Base-by-base conservation (phyloP, 371 early-diverging fungal species). In the Actinomucor elegans region DNA sequence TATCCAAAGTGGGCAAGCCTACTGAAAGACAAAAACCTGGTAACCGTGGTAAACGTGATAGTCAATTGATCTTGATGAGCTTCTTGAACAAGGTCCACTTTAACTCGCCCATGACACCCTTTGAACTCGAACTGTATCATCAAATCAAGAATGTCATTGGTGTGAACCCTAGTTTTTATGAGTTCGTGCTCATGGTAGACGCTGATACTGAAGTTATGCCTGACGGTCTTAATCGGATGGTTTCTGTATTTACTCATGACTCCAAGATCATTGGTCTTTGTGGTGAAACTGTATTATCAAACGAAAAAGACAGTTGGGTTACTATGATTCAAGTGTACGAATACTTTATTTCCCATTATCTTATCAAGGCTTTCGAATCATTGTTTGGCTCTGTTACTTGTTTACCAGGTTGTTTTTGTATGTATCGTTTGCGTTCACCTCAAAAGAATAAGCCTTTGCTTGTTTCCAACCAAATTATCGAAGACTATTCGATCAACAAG, bases 401-500 rank as follows among this genome's bases (percentile, higher is more conserved):
- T 83, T 63, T 95, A 21, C 93, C 94, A 1, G 94, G 96, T 5
- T 96, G 92, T 67, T 94, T 94, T 80, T 91, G 85, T 53, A 92
- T 92, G 91, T 97, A 96, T 67, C 83, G 96, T 35, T 75, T 98
- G 15, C 89, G 93, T 23, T 84, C 93, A 1, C 80, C 89, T 1
- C 81, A 79, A 47, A 89, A 89, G 41, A 86, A 87, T 38, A 81
- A 87, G 43, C 99, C 99, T 15, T 71, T 99, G 28, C 73, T 99
- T 17, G 85, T 95, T 28, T 77, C 92, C 34, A 92, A 94, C 31
- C 85, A 85, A 49, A 84, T 99, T 24, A 85, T 99, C 44, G 75
- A 87, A 23, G 96, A 98, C 49, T 99, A 99, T 70, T 86, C 94
- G 8, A 91, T 92, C 48, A 94, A 93, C 75, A 79, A 88, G 27